Evolutionary conservation across 108 stramenopile genomes (phyloP), one percentile per base, ranked within the genome.

Genomic region (Nitzschia sp.): DNA sequence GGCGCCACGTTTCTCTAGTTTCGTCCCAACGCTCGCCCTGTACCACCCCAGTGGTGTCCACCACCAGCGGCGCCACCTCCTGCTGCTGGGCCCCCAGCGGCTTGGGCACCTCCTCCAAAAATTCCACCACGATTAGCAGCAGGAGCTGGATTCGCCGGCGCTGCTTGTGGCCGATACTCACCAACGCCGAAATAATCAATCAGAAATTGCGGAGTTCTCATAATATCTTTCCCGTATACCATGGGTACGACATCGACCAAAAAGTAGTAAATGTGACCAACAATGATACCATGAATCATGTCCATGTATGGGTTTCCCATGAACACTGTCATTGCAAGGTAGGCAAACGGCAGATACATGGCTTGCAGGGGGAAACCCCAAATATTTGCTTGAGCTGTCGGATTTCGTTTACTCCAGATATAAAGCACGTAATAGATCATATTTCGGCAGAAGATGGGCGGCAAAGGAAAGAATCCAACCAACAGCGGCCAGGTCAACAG

Each of bases 181-280:
- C 89, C 91, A 25, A 88, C 68, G n/a, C 92, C 91, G 65, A 91
- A 79, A 50, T 72, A 67, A 77, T 90, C 85, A 68, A 94, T 89
- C 52, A 96, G 70, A 76, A 93, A 92, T 52, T 78, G 73, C 16
- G 95, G 95, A 3, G 95, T 96, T 41, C 80, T 75, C 66, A 96
- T 45, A 6, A 92, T 25, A 66, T 93, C 90, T 36, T 83, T 89
- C 21, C 91, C 91, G 54, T 96, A 89, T 9, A 91, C 89, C 13
- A 72, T 63, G 8, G 95, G 95, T 2, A 90, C 76, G 1, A 96
- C 95, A 57, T 94, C 93, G 27, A 85, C 90, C 66, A 90, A 73
- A 75, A 94, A 96, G 80, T 91, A 96, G 66, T 85, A 96, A 25
- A 93, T 44, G 72, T 96, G 96, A 8, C 96, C 96, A 19, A 79